Evolutionary conservation across 345 rosid species (phyloP).

Genomic region (Salix koriyanagi): DNA sequence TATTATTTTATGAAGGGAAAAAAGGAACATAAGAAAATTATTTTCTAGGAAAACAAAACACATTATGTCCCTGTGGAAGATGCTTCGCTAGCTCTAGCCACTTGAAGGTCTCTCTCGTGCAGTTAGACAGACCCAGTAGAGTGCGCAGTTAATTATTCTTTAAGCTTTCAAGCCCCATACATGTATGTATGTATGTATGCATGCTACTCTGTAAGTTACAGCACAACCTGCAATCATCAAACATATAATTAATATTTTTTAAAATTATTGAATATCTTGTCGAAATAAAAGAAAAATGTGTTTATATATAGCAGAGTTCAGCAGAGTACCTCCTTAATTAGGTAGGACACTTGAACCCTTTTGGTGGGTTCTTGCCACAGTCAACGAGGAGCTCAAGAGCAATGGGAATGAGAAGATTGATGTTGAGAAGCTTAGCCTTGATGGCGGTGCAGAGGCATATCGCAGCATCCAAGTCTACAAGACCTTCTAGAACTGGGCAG

Average conservation of each 20-base stretch:
- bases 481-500: slow-evolving; percentile 73
- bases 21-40: not conserved
- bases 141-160: not conserved
- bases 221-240: not conserved
- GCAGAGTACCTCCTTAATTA: not conserved
- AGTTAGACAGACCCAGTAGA: too few species aligned
- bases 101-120: not conserved
- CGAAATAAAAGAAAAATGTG: not conserved
- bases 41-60: not conserved
- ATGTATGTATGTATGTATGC: too few species aligned
- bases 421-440: slow-evolving; percentile 67
- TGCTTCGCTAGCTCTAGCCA: not conserved
- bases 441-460: slow-evolving; percentile 87
- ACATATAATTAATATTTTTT: not conserved
- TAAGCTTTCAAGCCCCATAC: not conserved
- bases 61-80: not conserved
- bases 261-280: not conserved
- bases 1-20: not conserved
- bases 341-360: slow-evolving; percentile 64
- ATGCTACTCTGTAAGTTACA: not conserved
- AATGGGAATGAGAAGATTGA: slow-evolving; percentile 59
- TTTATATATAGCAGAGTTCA: not conserved
- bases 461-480: slow-evolving; percentile 78
- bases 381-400: slow-evolving; percentile 79
- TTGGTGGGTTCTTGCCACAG: slow-evolving; percentile 77